Conservation (phyloP, 306 rosid genomes). For the Cucurbita maxima region DNA sequence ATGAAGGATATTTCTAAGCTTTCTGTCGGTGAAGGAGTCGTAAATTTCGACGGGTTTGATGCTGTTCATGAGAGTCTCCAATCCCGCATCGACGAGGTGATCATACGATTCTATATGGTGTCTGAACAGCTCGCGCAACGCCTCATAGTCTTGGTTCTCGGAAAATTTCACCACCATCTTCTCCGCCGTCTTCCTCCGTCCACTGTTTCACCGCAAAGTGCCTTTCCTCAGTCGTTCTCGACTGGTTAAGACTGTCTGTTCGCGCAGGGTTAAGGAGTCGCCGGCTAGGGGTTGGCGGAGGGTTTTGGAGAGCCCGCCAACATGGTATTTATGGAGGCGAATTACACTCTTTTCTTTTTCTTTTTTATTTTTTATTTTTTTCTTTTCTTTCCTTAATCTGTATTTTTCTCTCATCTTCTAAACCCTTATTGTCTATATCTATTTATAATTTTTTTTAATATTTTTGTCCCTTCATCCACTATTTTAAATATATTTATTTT, state of each 20-base stretch:
- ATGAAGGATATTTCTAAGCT: constrained; percentile 67
- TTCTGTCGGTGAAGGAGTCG: constrained; percentile 28
- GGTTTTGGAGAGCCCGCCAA: neutral
- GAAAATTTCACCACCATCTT: constrained; percentile 21
- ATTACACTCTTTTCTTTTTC: neutral
- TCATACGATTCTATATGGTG: constrained; percentile 81
- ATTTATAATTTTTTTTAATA: too few species aligned
- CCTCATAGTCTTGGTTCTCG: constrained; percentile 15
- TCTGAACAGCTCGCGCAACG: constrained; percentile 41
- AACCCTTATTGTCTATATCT: too few species aligned
- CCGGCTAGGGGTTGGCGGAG: neutral
- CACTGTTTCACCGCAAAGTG: neutral
- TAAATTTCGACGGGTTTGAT: constrained; percentile 33
- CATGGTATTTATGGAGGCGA: neutral
- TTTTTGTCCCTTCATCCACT: too few species aligned
- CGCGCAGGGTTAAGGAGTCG: neutral
- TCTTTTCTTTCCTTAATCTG: neutral
- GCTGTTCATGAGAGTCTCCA: constrained; percentile 25
- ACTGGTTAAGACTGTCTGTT: neutral
- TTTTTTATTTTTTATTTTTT: neutral
- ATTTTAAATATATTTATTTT: too few species aligned
- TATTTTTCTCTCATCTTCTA: too few species aligned
- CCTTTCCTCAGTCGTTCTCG: neutral
- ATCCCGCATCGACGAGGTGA: constrained; percentile 38
- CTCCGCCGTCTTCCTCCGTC: neutral